Evolutionary conservation across 306 rosid genomes (phyloP).

Genomic region (Lotus japonicus): DNA sequence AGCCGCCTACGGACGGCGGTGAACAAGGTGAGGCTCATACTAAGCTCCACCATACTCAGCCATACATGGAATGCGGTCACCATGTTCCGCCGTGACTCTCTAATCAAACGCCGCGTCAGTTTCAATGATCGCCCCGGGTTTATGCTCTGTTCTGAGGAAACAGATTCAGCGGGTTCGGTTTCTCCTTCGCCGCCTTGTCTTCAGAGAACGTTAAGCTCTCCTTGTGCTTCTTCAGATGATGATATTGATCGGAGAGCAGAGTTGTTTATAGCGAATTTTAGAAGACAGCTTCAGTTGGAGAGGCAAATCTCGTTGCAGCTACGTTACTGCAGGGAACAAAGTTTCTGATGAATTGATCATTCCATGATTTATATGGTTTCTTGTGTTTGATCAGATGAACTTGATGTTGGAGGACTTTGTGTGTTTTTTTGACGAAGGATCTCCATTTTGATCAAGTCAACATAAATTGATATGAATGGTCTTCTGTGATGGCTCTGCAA

Average conservation of each 20-base stretch:
- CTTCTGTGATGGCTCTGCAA: neutral
- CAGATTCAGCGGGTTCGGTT: slow-evolving; percentile 20
- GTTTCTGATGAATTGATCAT: slow-evolving; percentile 17
- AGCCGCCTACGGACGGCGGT: slow-evolving; percentile 53
- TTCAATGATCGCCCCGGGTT: slow-evolving; percentile 56
- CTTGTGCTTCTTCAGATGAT: slow-evolving; percentile 37
- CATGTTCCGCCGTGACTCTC: slow-evolving; percentile 31
- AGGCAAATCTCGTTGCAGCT: slow-evolving; percentile 72
- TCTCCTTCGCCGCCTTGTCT: slow-evolving; percentile 28
- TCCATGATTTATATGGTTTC: no score
- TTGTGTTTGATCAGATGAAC: no score
- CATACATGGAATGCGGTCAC: slow-evolving; percentile 46
- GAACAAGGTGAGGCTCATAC: slow-evolving; percentile 42
- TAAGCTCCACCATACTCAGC: slow-evolving; percentile 39
- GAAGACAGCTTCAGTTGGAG: slow-evolving; percentile 64
- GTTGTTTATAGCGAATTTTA: slow-evolving; percentile 60
- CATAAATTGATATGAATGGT: neutral
- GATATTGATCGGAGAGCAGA: slow-evolving; percentile 71
- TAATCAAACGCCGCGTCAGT: slow-evolving; percentile 27
- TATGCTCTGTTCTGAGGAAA: slow-evolving; percentile 14
- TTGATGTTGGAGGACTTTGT: slow-evolving; percentile 12
- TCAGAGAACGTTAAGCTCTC: slow-evolving; percentile 51
- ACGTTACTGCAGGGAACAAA: slow-evolving; percentile 35
- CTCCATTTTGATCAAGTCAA: neutral
- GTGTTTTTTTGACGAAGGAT: neutral